Conservation (phyloP, 805 yeast species). For the Citeromyces nyonsensis region DNA sequence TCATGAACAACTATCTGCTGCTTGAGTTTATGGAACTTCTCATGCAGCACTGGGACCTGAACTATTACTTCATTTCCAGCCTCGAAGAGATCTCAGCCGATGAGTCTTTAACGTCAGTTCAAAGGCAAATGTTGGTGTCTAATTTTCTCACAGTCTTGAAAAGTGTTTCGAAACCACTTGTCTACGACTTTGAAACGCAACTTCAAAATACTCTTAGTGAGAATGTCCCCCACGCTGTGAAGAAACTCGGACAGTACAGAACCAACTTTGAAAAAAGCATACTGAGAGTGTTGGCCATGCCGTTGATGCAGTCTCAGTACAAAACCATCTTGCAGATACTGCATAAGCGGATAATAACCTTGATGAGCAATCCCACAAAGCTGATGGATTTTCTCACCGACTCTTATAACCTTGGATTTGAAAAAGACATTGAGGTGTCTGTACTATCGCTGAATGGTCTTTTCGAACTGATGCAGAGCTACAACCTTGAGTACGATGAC, state of each 20-base stretch:
- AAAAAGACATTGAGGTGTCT: slow-evolving; percentile 13
- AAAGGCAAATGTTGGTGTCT: slow-evolving; percentile 4
- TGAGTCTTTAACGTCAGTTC: slow-evolving; percentile 11
- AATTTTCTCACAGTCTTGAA: slow-evolving; percentile 19
- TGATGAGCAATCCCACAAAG: slow-evolving; percentile 60
- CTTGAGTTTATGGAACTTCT: slow-evolving; percentile 40
- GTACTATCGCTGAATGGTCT: slow-evolving; percentile 78
- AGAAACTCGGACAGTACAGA: slow-evolving; percentile 26
- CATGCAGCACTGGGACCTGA: slow-evolving; percentile 62
- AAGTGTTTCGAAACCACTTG: slow-evolving; percentile 13
- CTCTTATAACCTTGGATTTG: slow-evolving; percentile 40
- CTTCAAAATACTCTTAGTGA: slow-evolving; percentile 20
- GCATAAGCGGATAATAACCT: slow-evolving; percentile 78
- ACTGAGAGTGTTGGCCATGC: slow-evolving; percentile 36
- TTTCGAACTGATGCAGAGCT: slow-evolving; percentile 67
- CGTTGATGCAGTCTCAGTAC: slow-evolving; percentile 37
- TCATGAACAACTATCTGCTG: slow-evolving; percentile 19
- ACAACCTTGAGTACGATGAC: slow-evolving; percentile 84
- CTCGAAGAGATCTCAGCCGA: slow-evolving; percentile 6
- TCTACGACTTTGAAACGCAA: slow-evolving; percentile 17
- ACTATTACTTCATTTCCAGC: slow-evolving; percentile 45
- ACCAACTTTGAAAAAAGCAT: slow-evolving; percentile 58
- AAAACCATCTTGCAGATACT: slow-evolving; percentile 53
- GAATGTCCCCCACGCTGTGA: slow-evolving; percentile 28
- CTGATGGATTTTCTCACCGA: slow-evolving; percentile 92